Conservation (phyloP, 1,139 yeast species). For the Pneumocystis oryctolagi region DNA sequence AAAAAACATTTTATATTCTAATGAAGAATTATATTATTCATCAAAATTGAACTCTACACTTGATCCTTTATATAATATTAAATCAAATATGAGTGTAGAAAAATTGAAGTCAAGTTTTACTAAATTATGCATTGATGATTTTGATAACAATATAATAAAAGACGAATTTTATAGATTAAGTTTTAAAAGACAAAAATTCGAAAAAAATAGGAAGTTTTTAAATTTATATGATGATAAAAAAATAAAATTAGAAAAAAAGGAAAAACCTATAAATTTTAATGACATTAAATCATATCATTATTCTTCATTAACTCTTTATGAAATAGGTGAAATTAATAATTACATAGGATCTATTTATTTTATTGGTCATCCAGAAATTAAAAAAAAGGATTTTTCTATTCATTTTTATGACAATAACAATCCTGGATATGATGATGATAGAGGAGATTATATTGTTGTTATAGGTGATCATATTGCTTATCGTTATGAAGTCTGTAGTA, state of each 20-base stretch:
- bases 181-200: background rate
- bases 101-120: background rate
- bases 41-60: background rate
- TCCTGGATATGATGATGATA: conserved; percentile 60
- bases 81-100: background rate
- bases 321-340: conserved; percentile 37
- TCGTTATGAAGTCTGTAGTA: conserved; percentile 46
- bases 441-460: conserved; percentile 45
- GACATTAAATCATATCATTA: background rate
- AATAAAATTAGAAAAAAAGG: background rate
- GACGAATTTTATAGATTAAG: background rate
- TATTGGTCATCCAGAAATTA: conserved; percentile 23
- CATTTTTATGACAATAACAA: conserved; percentile 22
- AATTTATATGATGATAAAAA: background rate
- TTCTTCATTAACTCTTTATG: conserved; percentile 30
- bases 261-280: background rate
- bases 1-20: background rate
- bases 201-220: background rate
- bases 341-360: conserved; percentile 28
- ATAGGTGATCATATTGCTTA: conserved; percentile 63
- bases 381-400: conserved; percentile 12
- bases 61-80: background rate
- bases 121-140: background rate
- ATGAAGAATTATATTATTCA: background rate
- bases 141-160: background rate